Base-by-base conservation (phyloP, 345 rosid genomes). In the Acer saccharum region DNA sequence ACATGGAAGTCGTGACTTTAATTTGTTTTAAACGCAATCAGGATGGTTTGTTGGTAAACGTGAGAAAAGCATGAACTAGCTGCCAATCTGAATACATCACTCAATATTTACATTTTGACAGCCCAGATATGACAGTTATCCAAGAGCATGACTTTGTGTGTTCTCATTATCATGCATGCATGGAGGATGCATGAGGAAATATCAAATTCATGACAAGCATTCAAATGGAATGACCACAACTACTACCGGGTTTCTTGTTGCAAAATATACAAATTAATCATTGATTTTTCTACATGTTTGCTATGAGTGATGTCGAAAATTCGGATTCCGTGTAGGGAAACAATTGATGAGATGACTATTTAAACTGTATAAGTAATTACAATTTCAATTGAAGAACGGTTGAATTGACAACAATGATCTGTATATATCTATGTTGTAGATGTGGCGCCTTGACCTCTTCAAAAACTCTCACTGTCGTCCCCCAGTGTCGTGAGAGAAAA, bases 401-500 rank as follows among this genome's bases (percentile, higher is more conserved):
- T 57, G 62, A 57, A 8, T 57, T n/a, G 55, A 16, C n/a, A 12
- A 14, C 17, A 18, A 32, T 48, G 39, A 60, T 18, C 17, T 35
- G 41, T 23, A 20, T 23, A 20, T 35, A 23, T 39, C 61, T 32
- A 68, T 67, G 67, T 17, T 6, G 7, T 7, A 32, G 65, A 20
- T 43, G 39, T 13, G 73, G 67, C 10, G 32, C 63, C 64, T 55
- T 72, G 35, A 52, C 69, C 57, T 62, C 58, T 63, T 64, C 85
- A 89, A 44, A 87, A 83, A 27, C 29, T n/a, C 70, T 86, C 89
- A 7, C 72, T 65, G 72, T 79, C 94, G 48, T 92, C 93, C 68
- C 89, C 92, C 46, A 88, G 69, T 10, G 84, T 85, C 62, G 90
- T 84, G 57, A 90, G 90, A 11, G 89, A 86, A 84, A 90, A 92